Conservation (phyloP, 306 rosid genomes). For the Purshia tridentata region DNA sequence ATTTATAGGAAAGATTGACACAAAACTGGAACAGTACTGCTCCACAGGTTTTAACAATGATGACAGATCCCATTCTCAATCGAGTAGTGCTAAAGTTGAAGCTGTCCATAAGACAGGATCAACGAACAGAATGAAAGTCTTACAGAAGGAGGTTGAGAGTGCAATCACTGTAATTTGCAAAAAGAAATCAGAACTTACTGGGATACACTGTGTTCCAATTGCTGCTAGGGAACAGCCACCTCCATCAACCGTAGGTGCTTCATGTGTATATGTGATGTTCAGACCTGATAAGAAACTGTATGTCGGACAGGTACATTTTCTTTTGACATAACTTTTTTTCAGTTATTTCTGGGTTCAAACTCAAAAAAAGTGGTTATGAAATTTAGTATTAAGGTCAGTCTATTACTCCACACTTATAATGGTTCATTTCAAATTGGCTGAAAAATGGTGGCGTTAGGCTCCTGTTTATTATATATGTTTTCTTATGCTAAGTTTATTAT, state of each 20-base stretch:
- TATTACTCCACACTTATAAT: neutral
- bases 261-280: conserved; percentile 82
- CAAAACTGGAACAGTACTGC: conserved; percentile 30
- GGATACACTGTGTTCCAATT: conserved; percentile 57
- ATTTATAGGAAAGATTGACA: conserved; percentile 30
- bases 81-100: conserved; percentile 13
- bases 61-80: conserved; percentile 34
- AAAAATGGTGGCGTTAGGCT: neutral
- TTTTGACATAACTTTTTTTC: neutral
- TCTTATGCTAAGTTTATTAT: neutral
- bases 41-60: conserved; percentile 35
- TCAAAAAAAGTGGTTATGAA: neutral
- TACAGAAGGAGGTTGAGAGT: conserved; percentile 52
- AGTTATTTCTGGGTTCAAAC: neutral
- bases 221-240: conserved; percentile 79
- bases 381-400: neutral
- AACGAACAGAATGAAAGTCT: conserved; percentile 35
- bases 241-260: conserved; percentile 83
- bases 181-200: conserved; percentile 36
- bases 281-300: conserved; percentile 74
- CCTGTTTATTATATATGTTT: neutral
- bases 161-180: conserved; percentile 69
- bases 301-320: conserved; percentile 72
- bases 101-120: conserved; percentile 29
- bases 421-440: neutral